phyloP scores from a whole-genome alignment of 1,284 basidiomycete species.

The Moesziomyces parantarcticus region DNA sequence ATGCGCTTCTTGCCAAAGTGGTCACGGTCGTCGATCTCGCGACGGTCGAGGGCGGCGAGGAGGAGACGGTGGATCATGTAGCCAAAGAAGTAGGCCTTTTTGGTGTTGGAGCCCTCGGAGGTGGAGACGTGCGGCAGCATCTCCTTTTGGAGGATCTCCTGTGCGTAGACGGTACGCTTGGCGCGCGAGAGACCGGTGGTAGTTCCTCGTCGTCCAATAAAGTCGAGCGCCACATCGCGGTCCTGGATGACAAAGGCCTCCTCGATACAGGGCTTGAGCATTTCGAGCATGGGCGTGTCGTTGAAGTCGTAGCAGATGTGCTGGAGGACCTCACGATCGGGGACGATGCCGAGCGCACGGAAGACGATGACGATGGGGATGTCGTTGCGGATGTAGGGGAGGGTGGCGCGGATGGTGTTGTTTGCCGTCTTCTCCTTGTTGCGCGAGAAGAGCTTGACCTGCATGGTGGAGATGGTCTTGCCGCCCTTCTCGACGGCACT shows the following conservation, averaged over 20 bases:
- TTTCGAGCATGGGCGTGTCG: slow-evolving; percentile 94
- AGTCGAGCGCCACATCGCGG: slow-evolving; percentile 88
- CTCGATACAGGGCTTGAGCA: slow-evolving; percentile 98
- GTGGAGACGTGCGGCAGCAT: slow-evolving; percentile 98
- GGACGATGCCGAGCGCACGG: slow-evolving; percentile 95
- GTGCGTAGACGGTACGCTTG: slow-evolving; percentile 92
- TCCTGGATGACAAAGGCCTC: slow-evolving; percentile 99
- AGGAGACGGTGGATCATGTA: slow-evolving; percentile 98
- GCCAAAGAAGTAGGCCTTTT: slow-evolving; percentile 99
- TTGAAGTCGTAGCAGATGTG: slow-evolving; percentile 99
- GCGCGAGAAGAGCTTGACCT: slow-evolving; percentile 95
- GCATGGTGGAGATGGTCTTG: slow-evolving; percentile 97
- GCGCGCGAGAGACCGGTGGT: slow-evolving; percentile 91
- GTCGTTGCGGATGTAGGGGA: slow-evolving; percentile 98
- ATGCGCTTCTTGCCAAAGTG: slow-evolving; percentile 99
- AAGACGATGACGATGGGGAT: slow-evolving; percentile 99
- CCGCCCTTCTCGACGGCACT: slow-evolving; percentile 98
- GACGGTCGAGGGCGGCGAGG: slow-evolving; percentile 89
- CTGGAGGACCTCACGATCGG: slow-evolving; percentile 95
- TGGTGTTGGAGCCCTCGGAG: slow-evolving; percentile 93
- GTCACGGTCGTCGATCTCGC: slow-evolving; percentile 98
- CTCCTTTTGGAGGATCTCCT: slow-evolving; percentile 98
- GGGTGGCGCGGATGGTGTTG: slow-evolving; percentile 94
- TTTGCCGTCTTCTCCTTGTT: slow-evolving; percentile 83
- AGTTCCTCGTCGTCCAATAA: slow-evolving; percentile 97